Conservation (phyloP, 176 grass and related monocot genomes). For the Urochloa ruziziensis region DNA sequence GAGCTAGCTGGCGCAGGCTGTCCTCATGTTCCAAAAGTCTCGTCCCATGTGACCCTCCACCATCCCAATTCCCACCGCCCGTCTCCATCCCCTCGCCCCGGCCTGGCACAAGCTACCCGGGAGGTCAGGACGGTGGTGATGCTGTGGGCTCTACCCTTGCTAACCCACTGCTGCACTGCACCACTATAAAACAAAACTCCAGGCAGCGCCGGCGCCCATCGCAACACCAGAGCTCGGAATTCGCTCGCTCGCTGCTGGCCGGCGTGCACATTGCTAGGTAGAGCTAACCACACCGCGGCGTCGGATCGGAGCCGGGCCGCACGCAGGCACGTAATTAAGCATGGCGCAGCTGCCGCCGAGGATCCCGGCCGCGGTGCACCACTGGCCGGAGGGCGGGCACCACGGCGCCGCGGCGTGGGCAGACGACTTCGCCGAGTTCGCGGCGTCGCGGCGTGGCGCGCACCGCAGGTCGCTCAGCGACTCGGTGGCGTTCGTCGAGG, state of each 20-base stretch:
- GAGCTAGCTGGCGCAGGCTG: slow-evolving; percentile 56
- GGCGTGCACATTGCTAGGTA: not conserved
- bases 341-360: slow-evolving; percentile 61
- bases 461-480: slow-evolving; percentile 85
- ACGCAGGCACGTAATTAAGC: not conserved
- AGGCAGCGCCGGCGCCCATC: slow-evolving; percentile 28
- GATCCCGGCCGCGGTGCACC: slow-evolving; percentile 47
- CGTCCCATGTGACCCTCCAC: slow-evolving; percentile 63
- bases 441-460: slow-evolving; percentile 57
- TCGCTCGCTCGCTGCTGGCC: not conserved
- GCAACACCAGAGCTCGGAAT: not conserved
- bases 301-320: not conserved
- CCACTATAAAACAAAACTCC: slow-evolving; percentile 40
- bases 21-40: slow-evolving; percentile 69
- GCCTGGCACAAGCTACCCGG: not conserved
- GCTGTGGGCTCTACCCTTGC: too few relatives aligned
- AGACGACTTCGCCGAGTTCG: slow-evolving; percentile 89
- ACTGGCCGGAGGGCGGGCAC: slow-evolving; percentile 34
- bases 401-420: slow-evolving; percentile 31
- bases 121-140: not conserved
- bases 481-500: slow-evolving; percentile 91
- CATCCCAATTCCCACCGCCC: slow-evolving; percentile 38
- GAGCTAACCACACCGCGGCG: not conserved
- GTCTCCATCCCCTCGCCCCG: not conserved
- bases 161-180: too few relatives aligned